Conservation (phyloP, 2,329 filamentous ascomycete species). For the Nemania serpens region DNA sequence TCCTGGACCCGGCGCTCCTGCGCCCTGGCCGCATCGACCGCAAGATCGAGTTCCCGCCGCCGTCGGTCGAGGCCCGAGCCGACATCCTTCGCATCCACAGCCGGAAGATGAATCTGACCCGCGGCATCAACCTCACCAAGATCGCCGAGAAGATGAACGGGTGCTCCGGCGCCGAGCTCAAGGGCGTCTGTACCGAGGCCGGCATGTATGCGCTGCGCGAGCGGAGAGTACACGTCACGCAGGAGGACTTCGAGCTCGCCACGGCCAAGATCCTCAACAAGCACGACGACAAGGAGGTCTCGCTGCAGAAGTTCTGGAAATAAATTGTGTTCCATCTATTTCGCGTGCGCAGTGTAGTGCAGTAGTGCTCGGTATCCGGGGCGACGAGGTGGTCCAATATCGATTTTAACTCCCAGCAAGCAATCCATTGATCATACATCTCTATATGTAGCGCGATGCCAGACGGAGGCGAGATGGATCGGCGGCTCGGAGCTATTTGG, state of each 20-base stretch:
- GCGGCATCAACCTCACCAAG: constrained; percentile 97
- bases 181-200: constrained; percentile 98
- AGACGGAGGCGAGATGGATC: background rate
- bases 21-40: constrained; percentile 97
- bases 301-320: constrained; percentile 86
- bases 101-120: constrained; percentile 96
- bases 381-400: constrained; percentile 5
- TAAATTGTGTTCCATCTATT: constrained; percentile 43
- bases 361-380: background rate
- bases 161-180: constrained; percentile 94
- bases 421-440: constrained; percentile 2
- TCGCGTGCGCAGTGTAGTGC: background rate
- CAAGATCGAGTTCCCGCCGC: constrained; percentile 98
- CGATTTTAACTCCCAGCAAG: background rate
- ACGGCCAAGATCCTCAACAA: constrained; percentile 99
- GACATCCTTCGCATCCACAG: constrained; percentile 98
- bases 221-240: constrained; percentile 94
- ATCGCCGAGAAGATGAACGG: constrained; percentile 99
- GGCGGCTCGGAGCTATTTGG: background rate
- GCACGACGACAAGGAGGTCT: constrained; percentile 97
- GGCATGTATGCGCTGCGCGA: constrained; percentile 98
- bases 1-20: constrained; percentile 91
- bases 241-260: constrained; percentile 97
- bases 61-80: constrained; percentile 92
- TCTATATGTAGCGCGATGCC: constrained; percentile 2